Percentiles rank a stretch among this genome's conserved stretches.
Evolutionary conservation across 2,329 filamentous ascomycete genomes (phyloP).

Genomic region (Talaromyces sp.): DNA sequence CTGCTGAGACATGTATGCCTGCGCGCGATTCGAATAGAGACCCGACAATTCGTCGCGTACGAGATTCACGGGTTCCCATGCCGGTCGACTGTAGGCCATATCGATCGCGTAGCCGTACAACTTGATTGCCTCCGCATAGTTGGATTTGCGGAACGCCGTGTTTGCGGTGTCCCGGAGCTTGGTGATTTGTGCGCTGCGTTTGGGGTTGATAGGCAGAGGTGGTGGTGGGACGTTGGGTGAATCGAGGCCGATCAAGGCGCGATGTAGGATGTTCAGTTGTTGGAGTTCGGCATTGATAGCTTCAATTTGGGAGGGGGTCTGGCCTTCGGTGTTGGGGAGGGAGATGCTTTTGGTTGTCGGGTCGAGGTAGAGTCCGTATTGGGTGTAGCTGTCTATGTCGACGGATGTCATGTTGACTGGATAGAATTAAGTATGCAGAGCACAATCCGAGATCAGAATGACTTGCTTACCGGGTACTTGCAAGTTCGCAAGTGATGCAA

Average conservation of each 20-base stretch:
- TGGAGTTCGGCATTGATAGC: conserved; percentile 63
- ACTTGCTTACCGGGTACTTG: neutral
- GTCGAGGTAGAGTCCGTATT: conserved; percentile 78
- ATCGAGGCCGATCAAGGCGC: conserved; percentile 62
- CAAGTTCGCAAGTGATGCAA: neutral
- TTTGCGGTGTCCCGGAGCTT: conserved; percentile 92
- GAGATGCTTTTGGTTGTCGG: conserved; percentile 74
- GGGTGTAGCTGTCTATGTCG: conserved; percentile 60
- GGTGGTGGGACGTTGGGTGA: conserved; percentile 71
- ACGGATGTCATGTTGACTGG: conserved; percentile 6
- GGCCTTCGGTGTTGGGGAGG: conserved; percentile 46
- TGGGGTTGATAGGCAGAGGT: conserved; percentile 87
- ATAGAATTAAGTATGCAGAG: neutral
- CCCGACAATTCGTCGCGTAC: conserved; percentile 79
- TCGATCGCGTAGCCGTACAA: conserved; percentile 83
- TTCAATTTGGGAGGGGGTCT: conserved; percentile 43
- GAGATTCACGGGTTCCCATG: conserved; percentile 82
- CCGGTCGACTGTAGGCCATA: conserved; percentile 76
- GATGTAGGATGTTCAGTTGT: conserved; percentile 76
- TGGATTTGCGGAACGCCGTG: conserved; percentile 72
- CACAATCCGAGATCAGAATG: neutral
- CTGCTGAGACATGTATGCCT: conserved; percentile 80
- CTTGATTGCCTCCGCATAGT: conserved; percentile 70
- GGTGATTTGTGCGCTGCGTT: conserved; percentile 79
- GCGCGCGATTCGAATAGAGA: conserved; percentile 81